phyloP scores from a whole-genome alignment of 495 filamentous ascomycete species.

The Penicillium macrosclerotiorum region DNA sequence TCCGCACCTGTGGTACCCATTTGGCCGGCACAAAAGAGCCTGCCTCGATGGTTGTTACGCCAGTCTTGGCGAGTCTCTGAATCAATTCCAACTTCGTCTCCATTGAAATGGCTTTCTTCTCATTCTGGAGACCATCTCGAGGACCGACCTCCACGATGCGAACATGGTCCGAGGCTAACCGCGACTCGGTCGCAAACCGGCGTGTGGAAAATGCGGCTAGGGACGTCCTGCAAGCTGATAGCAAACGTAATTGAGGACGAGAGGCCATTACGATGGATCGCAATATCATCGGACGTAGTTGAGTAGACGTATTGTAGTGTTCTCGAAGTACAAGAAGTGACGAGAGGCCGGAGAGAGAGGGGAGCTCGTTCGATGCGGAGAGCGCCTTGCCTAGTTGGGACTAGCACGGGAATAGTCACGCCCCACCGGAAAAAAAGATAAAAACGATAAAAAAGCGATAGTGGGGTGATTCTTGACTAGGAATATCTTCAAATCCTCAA shows the following conservation, averaged over 20 bases:
- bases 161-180: slow-evolving; percentile 52
- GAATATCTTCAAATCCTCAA: background rate
- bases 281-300: background rate
- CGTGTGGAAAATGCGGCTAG: slow-evolving; percentile 25
- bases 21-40: slow-evolving; percentile 94
- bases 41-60: slow-evolving; percentile 85
- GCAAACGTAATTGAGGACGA: slow-evolving; percentile 22
- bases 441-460: slow-evolving; percentile 7
- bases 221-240: slow-evolving; percentile 34
- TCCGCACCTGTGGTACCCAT: slow-evolving; percentile 90
- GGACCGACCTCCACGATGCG: slow-evolving; percentile 90
- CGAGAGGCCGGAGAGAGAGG: slow-evolving; percentile 1
- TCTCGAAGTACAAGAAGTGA: background rate
- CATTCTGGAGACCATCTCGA: slow-evolving; percentile 93
- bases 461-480: slow-evolving; percentile 7
- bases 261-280: slow-evolving; percentile 18
- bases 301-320: background rate
- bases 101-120: slow-evolving; percentile 77
- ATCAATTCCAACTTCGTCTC: slow-evolving; percentile 86
- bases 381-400: slow-evolving; percentile 17
- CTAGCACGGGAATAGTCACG: slow-evolving; percentile 10
- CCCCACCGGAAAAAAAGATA: slow-evolving; percentile 19
- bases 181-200: slow-evolving; percentile 44
- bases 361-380: slow-evolving; percentile 23
- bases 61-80: slow-evolving; percentile 75